Evolutionary conservation across 2,329 filamentous ascomycete species (phyloP), one percentile per base, ranked within the genome.

Genomic region (Coniella vitis): DNA sequence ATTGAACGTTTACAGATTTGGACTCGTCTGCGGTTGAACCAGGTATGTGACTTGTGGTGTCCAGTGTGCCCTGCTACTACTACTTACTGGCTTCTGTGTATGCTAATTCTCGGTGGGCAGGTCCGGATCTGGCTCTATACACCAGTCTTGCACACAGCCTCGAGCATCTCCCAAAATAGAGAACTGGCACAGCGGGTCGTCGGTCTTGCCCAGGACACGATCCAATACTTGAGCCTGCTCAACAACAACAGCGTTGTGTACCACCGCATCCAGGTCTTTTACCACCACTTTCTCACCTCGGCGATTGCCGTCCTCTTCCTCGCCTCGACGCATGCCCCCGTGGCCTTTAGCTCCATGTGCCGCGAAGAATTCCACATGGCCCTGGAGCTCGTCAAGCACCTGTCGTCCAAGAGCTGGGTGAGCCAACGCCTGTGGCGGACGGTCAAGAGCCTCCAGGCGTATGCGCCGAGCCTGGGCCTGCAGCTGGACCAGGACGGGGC

Each of bases 71-170:
- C n/a, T n/a, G n/a, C n/a, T n/a, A n/a, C n/a, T n/a, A n/a, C n/a
- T n/a, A n/a, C n/a, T n/a, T n/a, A n/a, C n/a, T n/a, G n/a, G n/a
- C 13, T 34, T 19, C 16, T 22, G n/a, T 5, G 8, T n/a, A 45
- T 51, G 38, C 53, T 12, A 7, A 29, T 29, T 29, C 5, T n/a
- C 7, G 29, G 12, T 49, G 16, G n/a, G 47, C 37, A 60, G 69
- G 87, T 95, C 68, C 85, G 90, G 4, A 93, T 90, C 50, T 82
- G 89, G 63, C 86, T 96, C 22, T 90, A 94, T 64, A 87, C 89
- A 0, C 90, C 90, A 0, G 83, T 95, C 3, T 71, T 97, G 8
- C 88, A 95, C 64, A 91, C 86, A 16, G 82, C 87, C 3, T 86
- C 81, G 12, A 90, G 84, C 58, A 96, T 96, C 58, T 80, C 86